Conservation (phyloP, 768 basidiomycete genomes). For the Postia placenta region DNA sequence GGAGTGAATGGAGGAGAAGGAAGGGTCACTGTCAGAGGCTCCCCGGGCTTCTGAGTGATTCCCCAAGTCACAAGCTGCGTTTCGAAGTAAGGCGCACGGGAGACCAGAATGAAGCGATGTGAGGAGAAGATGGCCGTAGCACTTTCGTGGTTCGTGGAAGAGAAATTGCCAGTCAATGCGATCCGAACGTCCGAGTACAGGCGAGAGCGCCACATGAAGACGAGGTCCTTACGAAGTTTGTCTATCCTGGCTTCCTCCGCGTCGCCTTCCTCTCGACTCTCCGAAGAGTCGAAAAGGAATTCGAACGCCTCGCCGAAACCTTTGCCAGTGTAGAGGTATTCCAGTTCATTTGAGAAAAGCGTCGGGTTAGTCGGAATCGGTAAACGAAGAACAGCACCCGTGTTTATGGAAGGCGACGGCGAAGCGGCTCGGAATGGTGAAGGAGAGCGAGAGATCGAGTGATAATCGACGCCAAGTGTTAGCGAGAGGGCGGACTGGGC, state of each 20-base stretch:
- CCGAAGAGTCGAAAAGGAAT: constrained; percentile 69
- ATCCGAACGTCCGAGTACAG: constrained; percentile 91
- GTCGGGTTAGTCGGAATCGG: constrained; percentile 66
- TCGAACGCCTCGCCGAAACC: constrained; percentile 85
- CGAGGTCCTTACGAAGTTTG: constrained; percentile 87
- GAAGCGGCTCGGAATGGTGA: constrained; percentile 41
- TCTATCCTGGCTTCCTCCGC: constrained; percentile 58
- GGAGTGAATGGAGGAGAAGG: constrained; percentile 95
- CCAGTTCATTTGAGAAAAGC: constrained; percentile 85
- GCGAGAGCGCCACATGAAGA: constrained; percentile 95
- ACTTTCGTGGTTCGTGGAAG: constrained; percentile 55
- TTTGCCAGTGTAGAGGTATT: constrained; percentile 92
- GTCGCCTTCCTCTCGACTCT: constrained; percentile 35
- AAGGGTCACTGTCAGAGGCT: constrained; percentile 59
- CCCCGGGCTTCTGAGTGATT: constrained; percentile 31
- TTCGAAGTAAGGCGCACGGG: constrained; percentile 85
- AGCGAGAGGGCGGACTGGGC: constrained; percentile 61
- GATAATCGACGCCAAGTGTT: constrained; percentile 37
- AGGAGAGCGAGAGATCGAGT: constrained; percentile 34
- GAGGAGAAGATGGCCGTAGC: constrained; percentile 84
- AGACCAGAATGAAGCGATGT: constrained; percentile 89
- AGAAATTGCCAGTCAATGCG: constrained; percentile 64
- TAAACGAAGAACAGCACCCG: constrained; percentile 50
- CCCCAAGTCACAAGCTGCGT: constrained; percentile 69
- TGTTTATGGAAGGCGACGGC: constrained; percentile 35